phyloP scores from a whole-genome alignment of 2,329 filamentous ascomycete species.

The Exophiala mesophila region DNA sequence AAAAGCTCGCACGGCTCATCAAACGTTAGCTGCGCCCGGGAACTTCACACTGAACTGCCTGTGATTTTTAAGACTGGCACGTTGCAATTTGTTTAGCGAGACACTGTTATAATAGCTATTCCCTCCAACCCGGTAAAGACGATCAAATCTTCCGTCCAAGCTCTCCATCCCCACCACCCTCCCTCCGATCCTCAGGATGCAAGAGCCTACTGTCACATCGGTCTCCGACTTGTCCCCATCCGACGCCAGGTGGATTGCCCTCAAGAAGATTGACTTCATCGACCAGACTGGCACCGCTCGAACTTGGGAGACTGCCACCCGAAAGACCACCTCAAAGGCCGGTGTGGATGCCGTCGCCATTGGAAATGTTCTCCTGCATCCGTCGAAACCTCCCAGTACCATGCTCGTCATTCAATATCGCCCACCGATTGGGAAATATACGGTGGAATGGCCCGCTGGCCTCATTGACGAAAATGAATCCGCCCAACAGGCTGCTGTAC shows the following conservation, averaged over 20 bases:
- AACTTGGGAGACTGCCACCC: constrained; percentile 25
- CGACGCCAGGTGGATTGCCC: constrained; percentile 38
- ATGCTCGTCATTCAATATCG: constrained; percentile 52
- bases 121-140: too few relatives aligned
- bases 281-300: constrained; percentile 20
- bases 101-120: background rate
- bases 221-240: constrained; percentile 16
- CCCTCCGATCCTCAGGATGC: background rate
- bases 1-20: too few relatives aligned
- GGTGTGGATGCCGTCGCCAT: constrained; percentile 59
- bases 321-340: constrained; percentile 50
- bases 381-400: constrained; percentile 44
- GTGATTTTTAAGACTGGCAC: background rate
- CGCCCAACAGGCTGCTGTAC: constrained; percentile 51
- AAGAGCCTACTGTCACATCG: constrained; percentile 15
- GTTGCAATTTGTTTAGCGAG: background rate
- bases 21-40: too few relatives aligned
- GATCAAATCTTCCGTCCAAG: background rate
- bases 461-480: constrained; percentile 55
- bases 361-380: constrained; percentile 48
- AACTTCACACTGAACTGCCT: background rate
- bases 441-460: constrained; percentile 58
- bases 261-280: constrained; percentile 33
- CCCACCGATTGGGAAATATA: constrained; percentile 53
- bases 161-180: background rate